Conservation (phyloP, 768 basidiomycete genomes). For the Hirschioporus abietinus region DNA sequence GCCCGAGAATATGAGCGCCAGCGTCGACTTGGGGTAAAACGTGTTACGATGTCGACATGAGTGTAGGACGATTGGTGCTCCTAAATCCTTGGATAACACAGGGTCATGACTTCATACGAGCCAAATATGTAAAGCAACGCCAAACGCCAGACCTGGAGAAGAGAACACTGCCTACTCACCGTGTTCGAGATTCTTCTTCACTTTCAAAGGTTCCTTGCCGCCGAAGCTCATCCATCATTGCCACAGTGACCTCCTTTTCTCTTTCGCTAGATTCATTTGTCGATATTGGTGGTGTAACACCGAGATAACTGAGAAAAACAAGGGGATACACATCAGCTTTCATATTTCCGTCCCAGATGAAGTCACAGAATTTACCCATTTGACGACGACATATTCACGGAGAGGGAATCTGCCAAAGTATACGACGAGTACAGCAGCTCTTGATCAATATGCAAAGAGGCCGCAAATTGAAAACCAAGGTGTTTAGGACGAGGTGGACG, state of each 20-base stretch:
- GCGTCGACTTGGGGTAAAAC: not conserved
- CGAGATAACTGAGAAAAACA: constrained; percentile 49
- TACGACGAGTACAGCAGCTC: not conserved
- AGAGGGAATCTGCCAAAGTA: not conserved
- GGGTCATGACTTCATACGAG: not conserved
- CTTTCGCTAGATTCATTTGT: constrained; percentile 65
- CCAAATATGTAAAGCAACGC: not conserved
- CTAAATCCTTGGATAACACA: not conserved
- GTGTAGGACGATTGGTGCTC: not conserved
- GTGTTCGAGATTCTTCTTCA: constrained; percentile 79
- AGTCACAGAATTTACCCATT: not conserved
- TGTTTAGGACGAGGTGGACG: not conserved
- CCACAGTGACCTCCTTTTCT: constrained; percentile 77
- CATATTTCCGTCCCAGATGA: not conserved
- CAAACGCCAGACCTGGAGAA: not conserved
- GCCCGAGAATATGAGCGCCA: constrained; percentile 1
- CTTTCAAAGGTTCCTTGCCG: constrained; percentile 85
- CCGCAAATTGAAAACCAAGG: not conserved
- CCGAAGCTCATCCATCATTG: constrained; percentile 87
- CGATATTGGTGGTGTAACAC: constrained; percentile 85
- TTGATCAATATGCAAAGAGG: not conserved
- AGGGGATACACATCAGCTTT: not conserved
- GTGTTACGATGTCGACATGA: not conserved
- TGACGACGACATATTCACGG: not conserved
- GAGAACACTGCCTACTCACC: constrained; percentile 48